A percentile compares a stretch with the other conserved stretches of the same genome.
These are phyloP conservation scores for Irpex lacteus DNA, from an alignment of 1,284 basidiomycete species.

Conservation along the genomic window DNA sequence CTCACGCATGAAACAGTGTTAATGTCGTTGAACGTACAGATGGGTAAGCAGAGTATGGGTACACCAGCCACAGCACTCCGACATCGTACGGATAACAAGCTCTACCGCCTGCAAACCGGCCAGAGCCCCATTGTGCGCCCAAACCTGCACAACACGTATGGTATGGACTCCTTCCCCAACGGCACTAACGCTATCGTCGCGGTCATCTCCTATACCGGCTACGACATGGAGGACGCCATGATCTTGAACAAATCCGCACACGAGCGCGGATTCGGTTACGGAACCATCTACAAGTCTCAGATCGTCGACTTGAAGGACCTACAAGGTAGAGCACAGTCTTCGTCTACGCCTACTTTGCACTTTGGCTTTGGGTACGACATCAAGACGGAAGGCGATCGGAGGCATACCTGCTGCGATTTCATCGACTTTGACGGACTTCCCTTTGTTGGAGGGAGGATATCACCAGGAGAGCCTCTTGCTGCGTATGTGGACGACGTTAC, in stretches of 20 bases:
- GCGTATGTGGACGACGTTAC: slow-evolving; percentile 90
- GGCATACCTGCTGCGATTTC: slow-evolving; percentile 55
- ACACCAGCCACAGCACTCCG: slow-evolving; percentile 91
- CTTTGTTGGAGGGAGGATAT: slow-evolving; percentile 68
- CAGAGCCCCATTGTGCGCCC: slow-evolving; percentile 97
- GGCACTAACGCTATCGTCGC: slow-evolving; percentile 98
- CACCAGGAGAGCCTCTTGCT: slow-evolving; percentile 77
- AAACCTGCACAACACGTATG: slow-evolving; percentile 90
- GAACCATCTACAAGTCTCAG: slow-evolving; percentile 95
- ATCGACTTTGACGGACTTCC: slow-evolving; percentile 89
- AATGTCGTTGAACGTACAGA: slow-evolving; percentile 46
- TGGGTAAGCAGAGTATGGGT: slow-evolving; percentile 99
- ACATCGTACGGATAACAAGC: slow-evolving; percentile 97
- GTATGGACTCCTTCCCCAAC: slow-evolving; percentile 98
- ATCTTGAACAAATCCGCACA: slow-evolving; percentile 99
- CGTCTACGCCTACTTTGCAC: slow-evolving; percentile 61
- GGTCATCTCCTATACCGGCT: slow-evolving; percentile 99
- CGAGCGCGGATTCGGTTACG: slow-evolving; percentile 97
- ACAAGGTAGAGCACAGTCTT: slow-evolving; percentile 59
- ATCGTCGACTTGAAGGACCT: slow-evolving; percentile 89
- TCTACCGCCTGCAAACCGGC: slow-evolving; percentile 93
- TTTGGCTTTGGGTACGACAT: slow-evolving; percentile 89
- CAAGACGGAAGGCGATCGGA: slow-evolving; percentile 51
- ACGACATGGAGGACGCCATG: slow-evolving; percentile 99
- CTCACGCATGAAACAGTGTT: background rate